phyloP scores from a whole-genome alignment of 306 rosid species.

The Nissolia schottii region DNA sequence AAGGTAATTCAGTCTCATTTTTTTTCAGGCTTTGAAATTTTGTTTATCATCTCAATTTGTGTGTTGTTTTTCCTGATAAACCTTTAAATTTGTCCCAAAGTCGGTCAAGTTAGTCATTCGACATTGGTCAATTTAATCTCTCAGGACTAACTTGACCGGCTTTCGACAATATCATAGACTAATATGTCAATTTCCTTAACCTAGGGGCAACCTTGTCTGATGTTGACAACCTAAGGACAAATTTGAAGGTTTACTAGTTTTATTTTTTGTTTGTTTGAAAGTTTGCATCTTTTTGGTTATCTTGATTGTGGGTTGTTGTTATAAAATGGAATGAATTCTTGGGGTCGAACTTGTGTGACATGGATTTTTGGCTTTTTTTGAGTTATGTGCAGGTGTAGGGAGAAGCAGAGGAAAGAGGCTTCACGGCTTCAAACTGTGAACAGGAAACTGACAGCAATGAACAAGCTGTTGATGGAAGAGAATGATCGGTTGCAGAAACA shows the following conservation, averaged over 20 bases:
- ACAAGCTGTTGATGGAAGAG: constrained; percentile 96
- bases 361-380: background rate
- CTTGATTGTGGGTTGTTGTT: background rate
- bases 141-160: too few relatives aligned
- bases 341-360: background rate
- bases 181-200: too few relatives aligned
- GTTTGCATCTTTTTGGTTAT: background rate
- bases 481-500: constrained; percentile 98
- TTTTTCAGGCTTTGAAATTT: background rate
- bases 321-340: background rate
- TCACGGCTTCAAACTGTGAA: constrained; percentile 91
- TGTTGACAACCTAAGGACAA: too few relatives aligned
- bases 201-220: too few relatives aligned
- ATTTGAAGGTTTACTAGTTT: too few relatives aligned
- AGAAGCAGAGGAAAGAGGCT: constrained; percentile 96
- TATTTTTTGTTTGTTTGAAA: background rate
- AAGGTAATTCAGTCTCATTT: constrained; percentile 35
- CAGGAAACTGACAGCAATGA: constrained; percentile 84
- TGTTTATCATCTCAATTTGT: background rate
- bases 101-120: too few relatives aligned
- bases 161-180: too few relatives aligned
- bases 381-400: constrained; percentile 69
- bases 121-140: too few relatives aligned
- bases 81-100: too few relatives aligned
- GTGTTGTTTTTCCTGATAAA: too few relatives aligned